phyloP scores from a whole-genome alignment of 805 yeast genomes.

The Pachysolen tannophilus region DNA sequence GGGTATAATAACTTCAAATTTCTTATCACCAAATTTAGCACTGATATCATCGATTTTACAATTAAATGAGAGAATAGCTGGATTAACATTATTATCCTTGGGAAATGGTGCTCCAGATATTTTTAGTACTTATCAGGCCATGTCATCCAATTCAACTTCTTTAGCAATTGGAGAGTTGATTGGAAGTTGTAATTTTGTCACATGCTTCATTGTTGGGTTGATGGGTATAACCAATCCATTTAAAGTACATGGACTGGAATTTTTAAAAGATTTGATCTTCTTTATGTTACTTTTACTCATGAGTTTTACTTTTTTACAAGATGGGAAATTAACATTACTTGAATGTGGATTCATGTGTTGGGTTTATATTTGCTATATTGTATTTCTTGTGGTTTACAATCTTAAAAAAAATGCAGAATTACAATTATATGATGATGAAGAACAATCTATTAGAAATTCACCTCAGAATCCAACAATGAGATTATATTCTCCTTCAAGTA shows the following conservation, averaged over 20 bases:
- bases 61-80: conserved; percentile 72
- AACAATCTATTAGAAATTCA: neutral
- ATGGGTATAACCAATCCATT: conserved; percentile 38
- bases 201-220: conserved; percentile 43
- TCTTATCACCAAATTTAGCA: conserved; percentile 69
- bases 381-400: conserved; percentile 28
- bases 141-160: conserved; percentile 54
- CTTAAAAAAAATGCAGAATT: conserved; percentile 19
- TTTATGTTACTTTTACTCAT: conserved; percentile 44
- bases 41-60: conserved; percentile 53
- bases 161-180: conserved; percentile 46
- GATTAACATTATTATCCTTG: conserved; percentile 79
- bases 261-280: conserved; percentile 54
- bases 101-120: conserved; percentile 95
- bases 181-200: conserved; percentile 47
- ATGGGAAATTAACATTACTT: conserved; percentile 43
- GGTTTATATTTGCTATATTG: conserved; percentile 53
- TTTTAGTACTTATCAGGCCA: conserved; percentile 74
- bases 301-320: conserved; percentile 43
- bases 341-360: conserved; percentile 53
- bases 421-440: neutral
- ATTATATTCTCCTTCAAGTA: neutral
- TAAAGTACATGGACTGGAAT: conserved; percentile 41
- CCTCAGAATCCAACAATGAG: neutral
- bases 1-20: conserved; percentile 78